phyloP scores from a whole-genome alignment of 2,329 filamentous ascomycete genomes.

The Trematosphaeria pertusa region DNA sequence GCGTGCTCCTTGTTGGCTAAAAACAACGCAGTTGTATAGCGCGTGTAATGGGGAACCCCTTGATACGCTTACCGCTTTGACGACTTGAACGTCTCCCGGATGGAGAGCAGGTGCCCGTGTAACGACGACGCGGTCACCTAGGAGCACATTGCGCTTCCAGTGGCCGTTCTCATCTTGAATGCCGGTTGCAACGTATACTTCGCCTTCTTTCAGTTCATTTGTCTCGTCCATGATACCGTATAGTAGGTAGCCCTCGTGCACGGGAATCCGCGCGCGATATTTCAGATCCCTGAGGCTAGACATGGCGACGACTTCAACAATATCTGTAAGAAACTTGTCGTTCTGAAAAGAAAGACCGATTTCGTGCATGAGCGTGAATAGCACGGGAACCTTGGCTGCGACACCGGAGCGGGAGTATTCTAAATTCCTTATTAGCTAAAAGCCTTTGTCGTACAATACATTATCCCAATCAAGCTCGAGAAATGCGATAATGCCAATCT shows the following conservation, averaged over 20 bases:
- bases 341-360: slow-evolving; percentile 69
- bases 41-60: slow-evolving; percentile 64
- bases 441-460: no score
- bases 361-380: slow-evolving; percentile 66
- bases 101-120: slow-evolving; percentile 83
- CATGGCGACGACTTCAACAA: slow-evolving; percentile 75
- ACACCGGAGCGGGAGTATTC: slow-evolving; percentile 67
- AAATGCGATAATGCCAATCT: no score
- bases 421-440: background rate
- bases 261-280: slow-evolving; percentile 76
- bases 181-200: slow-evolving; percentile 72
- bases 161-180: slow-evolving; percentile 37
- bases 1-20: slow-evolving; percentile 72
- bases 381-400: slow-evolving; percentile 64
- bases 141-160: slow-evolving; percentile 17
- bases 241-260: slow-evolving; percentile 74
- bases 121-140: slow-evolving; percentile 61
- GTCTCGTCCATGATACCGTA: slow-evolving; percentile 89
- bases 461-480: no score
- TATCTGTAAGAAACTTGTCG: slow-evolving; percentile 73
- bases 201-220: slow-evolving; percentile 66
- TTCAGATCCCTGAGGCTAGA: slow-evolving; percentile 76
- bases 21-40: slow-evolving; percentile 78
- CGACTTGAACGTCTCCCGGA: slow-evolving; percentile 79
- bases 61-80: slow-evolving; percentile 66